phyloP scores from a whole-genome alignment of 2,329 filamentous ascomycete species.

The Ceratocystis cacaofunesta region DNA sequence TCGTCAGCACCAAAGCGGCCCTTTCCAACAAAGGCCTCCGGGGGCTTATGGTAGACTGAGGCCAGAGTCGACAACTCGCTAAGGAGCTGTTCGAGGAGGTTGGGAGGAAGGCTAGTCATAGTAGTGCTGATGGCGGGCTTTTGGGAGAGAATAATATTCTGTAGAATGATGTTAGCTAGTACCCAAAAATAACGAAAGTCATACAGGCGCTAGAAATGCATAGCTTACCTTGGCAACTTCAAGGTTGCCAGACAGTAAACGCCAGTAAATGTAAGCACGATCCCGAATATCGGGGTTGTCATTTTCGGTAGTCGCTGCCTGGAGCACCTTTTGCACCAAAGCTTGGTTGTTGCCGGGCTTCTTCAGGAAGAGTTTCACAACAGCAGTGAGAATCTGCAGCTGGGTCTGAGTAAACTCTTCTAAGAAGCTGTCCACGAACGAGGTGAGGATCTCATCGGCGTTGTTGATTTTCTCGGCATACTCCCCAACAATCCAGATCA shows the following conservation, averaged over 20 bases:
- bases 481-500: constrained; percentile 98
- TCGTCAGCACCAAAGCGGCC: constrained; percentile 87
- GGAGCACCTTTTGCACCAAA: constrained; percentile 85
- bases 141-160: constrained; percentile 77
- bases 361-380: constrained; percentile 95
- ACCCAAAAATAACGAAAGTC: not conserved
- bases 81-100: constrained; percentile 78
- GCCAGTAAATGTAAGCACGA: constrained; percentile 96
- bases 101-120: constrained; percentile 72
- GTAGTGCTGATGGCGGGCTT: constrained; percentile 91
- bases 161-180: constrained; percentile 1
- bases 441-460: constrained; percentile 80
- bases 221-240: constrained; percentile 64
- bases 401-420: constrained; percentile 99
- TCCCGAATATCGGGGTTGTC: constrained; percentile 97
- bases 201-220: not conserved
- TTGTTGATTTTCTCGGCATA: constrained; percentile 99
- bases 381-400: constrained; percentile 88
- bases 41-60: constrained; percentile 96
- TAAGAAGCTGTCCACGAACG: constrained; percentile 86
- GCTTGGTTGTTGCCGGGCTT: constrained; percentile 84
- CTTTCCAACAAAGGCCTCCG: constrained; percentile 94
- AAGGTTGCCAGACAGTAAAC: constrained; percentile 79
- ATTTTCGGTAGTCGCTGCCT: constrained; percentile 82
- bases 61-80: constrained; percentile 84